A percentile compares a stretch with the other conserved stretches of the same genome.
Evolutionary conservation across 73 alveolate genomes (phyloP).

Genomic region (Stentor coeruleus): DNA sequence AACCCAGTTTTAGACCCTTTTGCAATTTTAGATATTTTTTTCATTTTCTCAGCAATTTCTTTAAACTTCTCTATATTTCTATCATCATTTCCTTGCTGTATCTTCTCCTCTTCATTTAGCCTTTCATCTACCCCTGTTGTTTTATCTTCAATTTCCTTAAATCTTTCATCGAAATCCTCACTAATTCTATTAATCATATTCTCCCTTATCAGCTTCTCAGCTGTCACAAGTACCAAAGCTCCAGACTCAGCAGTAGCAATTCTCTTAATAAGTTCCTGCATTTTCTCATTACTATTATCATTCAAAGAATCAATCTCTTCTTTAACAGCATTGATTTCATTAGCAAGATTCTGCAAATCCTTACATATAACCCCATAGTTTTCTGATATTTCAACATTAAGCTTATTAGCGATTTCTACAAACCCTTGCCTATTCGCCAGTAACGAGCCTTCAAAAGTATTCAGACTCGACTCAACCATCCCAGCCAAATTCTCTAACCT

Average conservation of each 20-base stretch:
- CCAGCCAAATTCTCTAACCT: conserved; percentile 58
- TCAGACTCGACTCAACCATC: conserved; percentile 44
- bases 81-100: conserved; percentile 22
- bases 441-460: conserved; percentile 25
- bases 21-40: background rate
- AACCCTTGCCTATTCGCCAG: conserved; percentile 47
- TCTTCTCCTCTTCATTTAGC: conserved; percentile 13
- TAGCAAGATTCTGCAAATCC: conserved; percentile 42
- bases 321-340: conserved; percentile 35
- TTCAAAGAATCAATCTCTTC: conserved; percentile 30
- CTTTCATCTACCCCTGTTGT: conserved; percentile 12
- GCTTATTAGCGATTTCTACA: conserved; percentile 35
- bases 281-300: conserved; percentile 27
- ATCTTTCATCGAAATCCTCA: conserved; percentile 18
- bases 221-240: conserved; percentile 32
- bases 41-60: conserved; percentile 5
- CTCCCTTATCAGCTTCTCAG: conserved; percentile 51
- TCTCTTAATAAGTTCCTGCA: conserved; percentile 15
- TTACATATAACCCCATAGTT: conserved; percentile 39
- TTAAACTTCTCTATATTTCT: background rate
- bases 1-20: background rate
- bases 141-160: conserved; percentile 4
- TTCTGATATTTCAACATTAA: conserved; percentile 33
- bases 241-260: conserved; percentile 42
- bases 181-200: conserved; percentile 28